These are phyloP conservation scores for Gossypium mustelinum DNA, from an alignment of 345 rosid genomes.

Conservation along the genomic window DNA sequence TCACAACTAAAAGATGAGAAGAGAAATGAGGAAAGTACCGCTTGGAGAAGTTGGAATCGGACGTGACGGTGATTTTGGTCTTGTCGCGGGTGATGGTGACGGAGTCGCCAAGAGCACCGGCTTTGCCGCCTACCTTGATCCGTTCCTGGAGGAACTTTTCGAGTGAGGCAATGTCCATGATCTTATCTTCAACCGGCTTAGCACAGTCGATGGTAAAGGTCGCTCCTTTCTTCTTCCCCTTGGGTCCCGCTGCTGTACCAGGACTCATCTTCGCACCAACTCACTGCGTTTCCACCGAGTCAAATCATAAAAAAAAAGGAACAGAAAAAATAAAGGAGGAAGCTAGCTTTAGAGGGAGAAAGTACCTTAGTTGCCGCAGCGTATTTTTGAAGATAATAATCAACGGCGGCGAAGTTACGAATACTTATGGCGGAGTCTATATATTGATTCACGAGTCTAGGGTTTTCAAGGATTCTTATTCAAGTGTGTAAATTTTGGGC, in stretches of 20 bases:
- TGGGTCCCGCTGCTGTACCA: slow-evolving; percentile 13
- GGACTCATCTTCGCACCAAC: slow-evolving; percentile 16
- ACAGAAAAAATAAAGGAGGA: background rate
- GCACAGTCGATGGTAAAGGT: slow-evolving; percentile 54
- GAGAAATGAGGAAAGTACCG: slow-evolving; percentile 28
- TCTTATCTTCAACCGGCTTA: slow-evolving; percentile 76
- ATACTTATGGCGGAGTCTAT: background rate
- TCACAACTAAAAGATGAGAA: background rate
- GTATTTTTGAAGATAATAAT: background rate
- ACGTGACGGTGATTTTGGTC: slow-evolving; percentile 51
- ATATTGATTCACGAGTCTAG: background rate
- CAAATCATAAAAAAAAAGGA: background rate
- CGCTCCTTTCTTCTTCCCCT: slow-evolving; percentile 63
- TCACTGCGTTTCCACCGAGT: background rate
- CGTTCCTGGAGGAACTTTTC: slow-evolving; percentile 81
- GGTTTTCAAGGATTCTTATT: background rate
- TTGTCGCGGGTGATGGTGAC: slow-evolving; percentile 46
- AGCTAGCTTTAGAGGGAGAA: background rate
- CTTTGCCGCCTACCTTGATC: slow-evolving; percentile 81
- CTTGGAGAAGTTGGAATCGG: slow-evolving; percentile 62
- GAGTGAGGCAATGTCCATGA: slow-evolving; percentile 72
- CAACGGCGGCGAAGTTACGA: background rate
- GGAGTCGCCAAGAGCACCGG: slow-evolving; percentile 71
- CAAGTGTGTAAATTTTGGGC: background rate
- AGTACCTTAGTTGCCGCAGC: background rate